Percentiles rank a stretch among this genome's conserved stretches.
Conservation (phyloP, 805 yeast genomes). For the Candida nemodendra region DNA sequence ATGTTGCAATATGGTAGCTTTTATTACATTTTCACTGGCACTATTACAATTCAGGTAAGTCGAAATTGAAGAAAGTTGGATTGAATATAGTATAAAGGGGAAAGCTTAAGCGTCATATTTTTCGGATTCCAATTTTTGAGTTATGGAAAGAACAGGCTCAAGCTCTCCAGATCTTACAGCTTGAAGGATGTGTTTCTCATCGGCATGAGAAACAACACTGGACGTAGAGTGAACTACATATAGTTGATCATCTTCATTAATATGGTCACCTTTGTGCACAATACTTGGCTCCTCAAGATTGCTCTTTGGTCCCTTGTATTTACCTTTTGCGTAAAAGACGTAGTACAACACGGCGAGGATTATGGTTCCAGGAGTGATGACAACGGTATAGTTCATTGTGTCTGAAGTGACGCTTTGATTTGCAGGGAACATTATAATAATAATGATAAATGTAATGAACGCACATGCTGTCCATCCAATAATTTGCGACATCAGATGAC, state of each 20-base stretch:
- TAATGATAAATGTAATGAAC: constrained; percentile 31
- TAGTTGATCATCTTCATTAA: constrained; percentile 20
- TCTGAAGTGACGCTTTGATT: constrained; percentile 18
- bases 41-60: too few relatives aligned
- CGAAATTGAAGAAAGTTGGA: too few relatives aligned
- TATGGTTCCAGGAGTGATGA: constrained; percentile 46
- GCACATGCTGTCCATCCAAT: constrained; percentile 34
- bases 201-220: constrained; percentile 14
- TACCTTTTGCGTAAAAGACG: constrained; percentile 49
- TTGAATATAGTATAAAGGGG: too few relatives aligned
- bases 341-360: constrained; percentile 51
- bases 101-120: constrained; percentile 10
- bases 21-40: too few relatives aligned
- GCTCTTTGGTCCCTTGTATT: constrained; percentile 54
- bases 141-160: constrained; percentile 20
- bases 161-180: constrained; percentile 20
- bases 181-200: constrained; percentile 16
- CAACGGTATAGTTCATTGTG: constrained; percentile 37
- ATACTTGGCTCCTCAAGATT: constrained; percentile 27
- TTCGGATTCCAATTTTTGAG: constrained; percentile 8
- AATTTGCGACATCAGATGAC: constrained; percentile 32
- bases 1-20: too few relatives aligned
- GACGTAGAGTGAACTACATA: constrained; percentile 19
- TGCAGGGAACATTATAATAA: constrained; percentile 42
- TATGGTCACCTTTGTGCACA: constrained; percentile 22